Evolutionary conservation across 1,284 basidiomycete species (phyloP).

Genomic region (Ganoderma sinense): DNA sequence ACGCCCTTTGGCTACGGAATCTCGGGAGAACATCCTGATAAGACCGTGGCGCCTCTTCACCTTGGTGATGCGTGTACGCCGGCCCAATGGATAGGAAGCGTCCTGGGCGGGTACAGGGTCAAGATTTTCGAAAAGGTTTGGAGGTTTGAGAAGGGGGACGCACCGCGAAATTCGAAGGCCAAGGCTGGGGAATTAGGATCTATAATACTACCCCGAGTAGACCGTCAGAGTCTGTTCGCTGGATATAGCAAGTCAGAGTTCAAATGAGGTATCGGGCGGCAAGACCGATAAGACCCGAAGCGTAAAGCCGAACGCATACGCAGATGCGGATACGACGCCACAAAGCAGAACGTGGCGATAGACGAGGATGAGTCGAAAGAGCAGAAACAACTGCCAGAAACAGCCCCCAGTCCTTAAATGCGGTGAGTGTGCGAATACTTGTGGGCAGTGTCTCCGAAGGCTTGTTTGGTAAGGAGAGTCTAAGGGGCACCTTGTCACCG

Average conservation of each 20-base stretch:
- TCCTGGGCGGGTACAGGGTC: not conserved
- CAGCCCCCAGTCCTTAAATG: not conserved
- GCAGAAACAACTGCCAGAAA: not conserved
- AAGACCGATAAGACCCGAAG: not conserved
- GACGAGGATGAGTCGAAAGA: not conserved
- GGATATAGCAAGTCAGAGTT: not conserved
- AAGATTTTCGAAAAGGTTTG: not conserved
- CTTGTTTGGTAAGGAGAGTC: not conserved
- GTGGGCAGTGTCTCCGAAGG: not conserved
- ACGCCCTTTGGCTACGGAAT: not conserved
- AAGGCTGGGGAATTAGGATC: not conserved
- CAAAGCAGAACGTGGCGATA: not conserved
- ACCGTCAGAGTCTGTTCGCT: not conserved
- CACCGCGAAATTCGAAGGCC: too few relatives aligned
- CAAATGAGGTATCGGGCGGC: not conserved
- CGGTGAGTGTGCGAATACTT: too few relatives aligned
- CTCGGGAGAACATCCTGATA: not conserved
- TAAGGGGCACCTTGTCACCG: not conserved
- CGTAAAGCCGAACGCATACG: not conserved
- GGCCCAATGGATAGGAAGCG: not conserved
- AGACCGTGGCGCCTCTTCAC: not conserved
- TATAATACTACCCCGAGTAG: not conserved
- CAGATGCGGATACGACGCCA: not conserved
- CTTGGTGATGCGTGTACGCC: not conserved
- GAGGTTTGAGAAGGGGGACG: not conserved